Base-by-base conservation (phyloP, 768 basidiomycete genomes). In the Dentipellis fragilis region DNA sequence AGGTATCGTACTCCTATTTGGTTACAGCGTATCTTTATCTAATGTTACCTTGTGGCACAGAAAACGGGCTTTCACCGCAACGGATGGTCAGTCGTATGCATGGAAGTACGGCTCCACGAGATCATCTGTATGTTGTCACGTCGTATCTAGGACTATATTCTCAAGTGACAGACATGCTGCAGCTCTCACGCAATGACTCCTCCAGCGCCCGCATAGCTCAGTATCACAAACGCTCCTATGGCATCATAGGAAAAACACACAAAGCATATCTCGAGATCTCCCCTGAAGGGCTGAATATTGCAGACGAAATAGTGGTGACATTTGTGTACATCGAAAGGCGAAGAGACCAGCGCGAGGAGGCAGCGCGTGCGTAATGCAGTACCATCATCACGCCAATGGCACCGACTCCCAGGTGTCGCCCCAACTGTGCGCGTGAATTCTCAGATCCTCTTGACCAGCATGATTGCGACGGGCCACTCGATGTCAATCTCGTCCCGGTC, bases 401-500 rank as follows among this genome's bases (percentile, higher is more conserved):
- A 29, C 29, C n/a, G n/a, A n/a, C n/a, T n/a, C n/a, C n/a, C n/a
- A n/a, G n/a, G n/a, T n/a, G n/a, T n/a, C n/a, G n/a, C n/a, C n/a
- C n/a, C n/a, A n/a, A n/a, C n/a, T n/a, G n/a, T n/a, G n/a, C n/a
- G n/a, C n/a, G n/a, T n/a, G n/a, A 29, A 29, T 29, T 6, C 3
- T 29, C 6, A 29, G 29, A 29, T 29, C 34, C 37, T 51, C 51
- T 38, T 51, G 38, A 53, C 56, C 17, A 54, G 11, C 4, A 64
- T 56, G 56, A 73, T 54, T 8, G 67, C 73, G 53, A 73, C 46
- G 4, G 73, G 72, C 73, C 73, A 75, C 57, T 73, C 74, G 16
- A 75, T 64, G 34, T 71, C 71, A 4, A 75, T 56, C 42, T 68
- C 69, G 40, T 53, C 56, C 51, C 56, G 51, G 8, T 58, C 62